phyloP scores from a whole-genome alignment of 768 basidiomycete genomes.

The Rhodocollybia butyracea region DNA sequence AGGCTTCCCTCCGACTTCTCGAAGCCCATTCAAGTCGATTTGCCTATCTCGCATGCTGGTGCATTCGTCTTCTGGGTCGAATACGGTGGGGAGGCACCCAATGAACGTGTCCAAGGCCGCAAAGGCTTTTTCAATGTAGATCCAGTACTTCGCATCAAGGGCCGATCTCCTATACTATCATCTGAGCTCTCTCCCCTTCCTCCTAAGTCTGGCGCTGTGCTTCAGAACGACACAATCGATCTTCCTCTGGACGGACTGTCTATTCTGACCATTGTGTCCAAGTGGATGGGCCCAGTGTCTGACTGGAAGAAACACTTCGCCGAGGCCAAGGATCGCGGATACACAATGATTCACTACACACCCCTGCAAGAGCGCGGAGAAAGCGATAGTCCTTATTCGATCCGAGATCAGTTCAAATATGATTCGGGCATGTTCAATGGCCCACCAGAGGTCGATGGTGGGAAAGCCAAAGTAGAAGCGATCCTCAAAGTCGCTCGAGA shows the following conservation, averaged over 20 bases:
- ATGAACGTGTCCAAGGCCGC: slow-evolving; percentile 71
- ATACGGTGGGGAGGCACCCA: slow-evolving; percentile 63
- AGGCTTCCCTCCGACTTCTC: slow-evolving; percentile 86
- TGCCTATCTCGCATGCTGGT: slow-evolving; percentile 95
- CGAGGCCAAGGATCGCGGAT: slow-evolving; percentile 85
- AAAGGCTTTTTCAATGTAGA: slow-evolving; percentile 97
- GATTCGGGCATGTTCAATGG: slow-evolving; percentile 69
- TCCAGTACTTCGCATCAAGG: slow-evolving; percentile 75
- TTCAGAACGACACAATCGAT: slow-evolving; percentile 53
- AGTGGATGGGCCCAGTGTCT: slow-evolving; percentile 91
- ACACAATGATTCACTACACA: slow-evolving; percentile 98
- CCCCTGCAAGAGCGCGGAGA: slow-evolving; percentile 90
- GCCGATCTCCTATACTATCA: slow-evolving; percentile 72
- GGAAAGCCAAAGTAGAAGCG: slow-evolving; percentile 56
- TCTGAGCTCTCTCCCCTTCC: slow-evolving; percentile 48
- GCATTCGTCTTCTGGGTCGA: slow-evolving; percentile 96
- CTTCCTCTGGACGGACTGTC: slow-evolving; percentile 86
- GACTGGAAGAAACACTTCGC: slow-evolving; percentile 79
- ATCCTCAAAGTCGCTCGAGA: slow-evolving; percentile 69
- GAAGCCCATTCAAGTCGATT: slow-evolving; percentile 89
- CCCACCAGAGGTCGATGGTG: slow-evolving; percentile 42
- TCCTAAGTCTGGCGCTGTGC: slow-evolving; percentile 45
- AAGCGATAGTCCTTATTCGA: slow-evolving; percentile 91
- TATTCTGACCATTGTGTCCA: slow-evolving; percentile 89
- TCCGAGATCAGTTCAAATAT: slow-evolving; percentile 81